These are phyloP conservation scores for Chenopodium formosanum DNA, from an alignment of 148 eudicot species.

Conservation along the genomic window DNA sequence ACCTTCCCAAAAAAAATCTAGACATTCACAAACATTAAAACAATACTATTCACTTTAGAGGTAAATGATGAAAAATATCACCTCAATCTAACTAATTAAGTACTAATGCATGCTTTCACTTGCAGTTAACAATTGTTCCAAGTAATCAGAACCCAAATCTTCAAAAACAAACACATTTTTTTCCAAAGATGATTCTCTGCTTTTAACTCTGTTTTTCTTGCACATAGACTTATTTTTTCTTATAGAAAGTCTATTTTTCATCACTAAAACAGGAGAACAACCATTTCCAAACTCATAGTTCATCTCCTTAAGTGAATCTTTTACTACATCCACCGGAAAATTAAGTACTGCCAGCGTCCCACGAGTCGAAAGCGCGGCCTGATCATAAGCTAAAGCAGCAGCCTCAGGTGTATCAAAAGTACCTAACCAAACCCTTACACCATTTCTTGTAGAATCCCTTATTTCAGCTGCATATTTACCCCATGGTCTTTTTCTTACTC, in stretches of 20 bases:
- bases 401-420: conserved; percentile 74
- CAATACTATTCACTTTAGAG: neutral
- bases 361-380: conserved; percentile 65
- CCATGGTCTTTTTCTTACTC: conserved; percentile 74
- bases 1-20: neutral
- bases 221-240: conserved; percentile 33
- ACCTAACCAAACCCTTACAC: conserved; percentile 75
- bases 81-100: neutral
- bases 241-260: conserved; percentile 55
- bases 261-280: conserved; percentile 58
- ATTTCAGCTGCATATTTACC: conserved; percentile 81
- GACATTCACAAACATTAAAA: neutral
- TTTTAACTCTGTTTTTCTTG: conserved; percentile 19
- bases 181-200: conserved; percentile 4
- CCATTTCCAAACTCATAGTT: conserved; percentile 33
- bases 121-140: conserved; percentile 55
- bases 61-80: neutral
- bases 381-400: conserved; percentile 74
- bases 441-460: conserved; percentile 73
- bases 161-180: conserved; percentile 61
- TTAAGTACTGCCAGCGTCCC: conserved; percentile 55
- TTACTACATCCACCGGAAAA: conserved; percentile 60
- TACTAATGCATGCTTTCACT: conserved; percentile 24
- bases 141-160: conserved; percentile 69
- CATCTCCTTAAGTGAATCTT: conserved; percentile 55